Conservation (phyloP, 1,284 basidiomycete genomes). For the Cronartium quercuum region DNA sequence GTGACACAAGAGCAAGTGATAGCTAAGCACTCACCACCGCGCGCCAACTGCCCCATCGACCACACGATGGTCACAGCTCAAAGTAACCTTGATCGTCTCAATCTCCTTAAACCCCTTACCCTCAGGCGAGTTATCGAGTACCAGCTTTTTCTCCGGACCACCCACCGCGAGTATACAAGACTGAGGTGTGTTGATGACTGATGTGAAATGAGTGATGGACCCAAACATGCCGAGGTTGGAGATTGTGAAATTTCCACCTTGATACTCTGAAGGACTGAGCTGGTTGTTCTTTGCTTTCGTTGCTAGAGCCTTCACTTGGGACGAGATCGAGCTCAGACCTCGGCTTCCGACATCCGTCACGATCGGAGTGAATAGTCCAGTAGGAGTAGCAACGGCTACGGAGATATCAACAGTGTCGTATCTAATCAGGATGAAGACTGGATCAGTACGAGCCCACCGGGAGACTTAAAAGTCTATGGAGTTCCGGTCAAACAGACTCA, state of each 20-base stretch:
- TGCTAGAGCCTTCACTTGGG: conserved; percentile 85
- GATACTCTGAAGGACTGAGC: conserved; percentile 86
- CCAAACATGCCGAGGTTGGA: conserved; percentile 99
- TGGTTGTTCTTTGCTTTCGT: conserved; percentile 95
- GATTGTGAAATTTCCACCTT: conserved; percentile 98
- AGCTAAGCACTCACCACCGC: conserved; percentile 56
- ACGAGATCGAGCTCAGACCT: conserved; percentile 84
- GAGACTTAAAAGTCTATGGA: too few species aligned
- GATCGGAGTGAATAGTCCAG: conserved; percentile 95
- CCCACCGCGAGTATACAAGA: conserved; percentile 96
- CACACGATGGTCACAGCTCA: conserved; percentile 84
- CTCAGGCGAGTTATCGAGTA: conserved; percentile 78
- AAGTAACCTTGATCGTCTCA: conserved; percentile 90
- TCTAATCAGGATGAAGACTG: conserved; percentile 54
- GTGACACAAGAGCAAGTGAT: not conserved
- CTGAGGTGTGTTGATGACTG: conserved; percentile 98
- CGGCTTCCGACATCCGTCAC: conserved; percentile 86
- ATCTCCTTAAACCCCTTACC: conserved; percentile 79
- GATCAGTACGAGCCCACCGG: not conserved
- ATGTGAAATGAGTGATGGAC: conserved; percentile 74
- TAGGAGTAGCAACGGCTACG: conserved; percentile 92
- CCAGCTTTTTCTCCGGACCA: conserved; percentile 74
- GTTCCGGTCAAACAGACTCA: conserved; percentile 50
- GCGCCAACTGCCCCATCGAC: conserved; percentile 68
- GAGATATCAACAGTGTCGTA: conserved; percentile 97